Evolutionary conservation across 1,284 basidiomycete genomes (phyloP).

Genomic region (Cryptococcus deneoformans): DNA sequence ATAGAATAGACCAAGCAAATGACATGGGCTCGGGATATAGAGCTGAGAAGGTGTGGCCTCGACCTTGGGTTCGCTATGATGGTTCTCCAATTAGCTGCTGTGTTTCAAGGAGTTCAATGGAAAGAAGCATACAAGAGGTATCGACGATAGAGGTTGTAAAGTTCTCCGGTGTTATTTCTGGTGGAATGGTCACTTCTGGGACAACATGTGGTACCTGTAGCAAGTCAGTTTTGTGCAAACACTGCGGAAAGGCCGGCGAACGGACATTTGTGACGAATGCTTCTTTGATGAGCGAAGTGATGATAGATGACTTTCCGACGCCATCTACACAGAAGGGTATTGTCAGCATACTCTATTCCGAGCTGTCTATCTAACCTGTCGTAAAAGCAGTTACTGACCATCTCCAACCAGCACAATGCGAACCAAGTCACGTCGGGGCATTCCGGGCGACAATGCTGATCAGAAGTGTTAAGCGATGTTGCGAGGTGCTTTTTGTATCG

Average conservation of each 20-base stretch:
- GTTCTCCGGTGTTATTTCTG: constrained; percentile 92
- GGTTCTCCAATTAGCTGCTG: too few species aligned
- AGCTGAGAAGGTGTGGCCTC: constrained; percentile 84
- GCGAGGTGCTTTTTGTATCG: too few species aligned
- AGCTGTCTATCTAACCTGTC: not conserved
- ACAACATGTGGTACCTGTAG: constrained; percentile 81
- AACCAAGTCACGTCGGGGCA: constrained; percentile 47
- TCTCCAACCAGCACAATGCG: constrained; percentile 92
- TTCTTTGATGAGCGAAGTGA: constrained; percentile 94
- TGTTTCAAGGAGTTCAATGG: too few species aligned
- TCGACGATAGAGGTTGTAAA: constrained; percentile 95
- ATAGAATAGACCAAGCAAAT: constrained; percentile 98
- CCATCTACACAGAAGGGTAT: constrained; percentile 62
- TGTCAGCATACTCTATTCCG: not conserved
- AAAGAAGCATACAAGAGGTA: constrained; percentile 68
- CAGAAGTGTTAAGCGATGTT: too few species aligned
- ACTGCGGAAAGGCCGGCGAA: constrained; percentile 59
- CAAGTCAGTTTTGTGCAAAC: constrained; percentile 48
- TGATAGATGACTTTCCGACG: constrained; percentile 91
- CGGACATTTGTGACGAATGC: constrained; percentile 82
- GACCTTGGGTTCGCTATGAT: constrained; percentile 31
- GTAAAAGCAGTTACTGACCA: constrained; percentile 55
- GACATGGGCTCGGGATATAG: constrained; percentile 95
- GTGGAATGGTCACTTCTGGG: constrained; percentile 92
- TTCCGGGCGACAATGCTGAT: constrained; percentile 3